Evolutionary conservation across 2,329 filamentous ascomycete species (phyloP), one percentile per base, ranked within the genome.

Genomic region (Aspergillus sp.): DNA sequence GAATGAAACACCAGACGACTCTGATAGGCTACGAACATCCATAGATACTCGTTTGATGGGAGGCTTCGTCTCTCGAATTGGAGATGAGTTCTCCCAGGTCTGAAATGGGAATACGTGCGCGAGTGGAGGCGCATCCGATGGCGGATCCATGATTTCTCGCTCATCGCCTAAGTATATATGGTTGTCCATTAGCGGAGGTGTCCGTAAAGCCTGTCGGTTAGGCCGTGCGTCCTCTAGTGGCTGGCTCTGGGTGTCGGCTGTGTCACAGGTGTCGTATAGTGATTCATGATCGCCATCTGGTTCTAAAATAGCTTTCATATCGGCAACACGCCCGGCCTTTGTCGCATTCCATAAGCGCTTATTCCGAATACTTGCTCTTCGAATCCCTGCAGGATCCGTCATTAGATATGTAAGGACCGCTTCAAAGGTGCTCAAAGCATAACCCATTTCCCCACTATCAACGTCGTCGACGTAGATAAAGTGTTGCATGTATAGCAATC

Each of bases 381-480:
- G 86, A 57, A 99, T 77, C 4, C 88, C 90, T 14, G 85, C 86
- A 0, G 93, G 96, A 70, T 96, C 93, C 60, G 87, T 85, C 8
- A 88, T 85, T 3, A 99, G 84, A 71, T 99, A 98, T 1, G 91
- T 87, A 35, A 99, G 76, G 0, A 99, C 95, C 6, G 92, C 95
- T 73, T 99, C 95, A 59, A 98, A 91, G 0, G 95, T 99, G 74
- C 93, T 98, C 51, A 99, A 76, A 0, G 93, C 93, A 74, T 99
- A 99, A 8, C 95, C 95, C 80, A 96, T 89, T 76, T 99, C 95
- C 49, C 95, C 95, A 60, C 87, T 96, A 64, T 99, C 95, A 8
- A 99, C 92, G 75, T 99, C 95, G 66, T 98, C 95, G 51, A 96
- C 93, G 74, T 96, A 99, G 64, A 97, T 95, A 70, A 97, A 99